Evolutionary conservation across 73 alveolate species (phyloP), one percentile per base, ranked within the genome.

Genomic region (Paramecium octaurelia): DNA sequence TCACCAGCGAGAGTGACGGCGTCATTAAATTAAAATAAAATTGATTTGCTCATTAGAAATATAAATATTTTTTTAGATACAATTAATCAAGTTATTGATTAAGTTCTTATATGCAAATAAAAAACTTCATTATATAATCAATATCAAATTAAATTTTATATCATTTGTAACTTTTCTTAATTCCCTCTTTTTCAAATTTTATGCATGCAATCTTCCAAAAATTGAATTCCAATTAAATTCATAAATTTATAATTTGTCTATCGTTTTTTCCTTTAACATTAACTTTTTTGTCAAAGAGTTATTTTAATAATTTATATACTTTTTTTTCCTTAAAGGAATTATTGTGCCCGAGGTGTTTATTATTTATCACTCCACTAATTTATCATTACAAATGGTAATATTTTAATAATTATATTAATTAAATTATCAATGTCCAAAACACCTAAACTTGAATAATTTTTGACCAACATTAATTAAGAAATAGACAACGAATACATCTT

Each of bases 1-100:
- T 77, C 90, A 21, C 90, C 90, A 42, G 70, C 70, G 4, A 35
- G 48, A 38, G 90, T 77, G 40, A 77, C 90, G 27, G 90, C 50
- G 4, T 77, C 90, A 18, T 77, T 77, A 38, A 77, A 77, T 42
- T 77, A 44, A 77, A 77, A 77, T 16, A 77, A 42, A 21, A 77
- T 77, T 35, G 90, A 23, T 42, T 77, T 77, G 40, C 48, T 27
- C 90, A 42, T 42, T 42, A 27, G 60, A 77, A 70, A 31, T 70
- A 70, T 59, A 59, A 59, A 24, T 59, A 59, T 59, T 59, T 24
- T 24, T n/a, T 59, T 59, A 59, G 77, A 59, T 59, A 59, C 77
- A 59, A 59, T 59, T 59, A 59, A 59, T 24, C 35, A 29, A 48
- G 60, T 48, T 59, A 11, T 59, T 59, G 20, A 59, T 59, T 59